Evolutionary conservation across 176 grass and related monocot species (phyloP), one percentile per base, ranked within the genome.

Genomic region (Rhynchospora tenuis): DNA sequence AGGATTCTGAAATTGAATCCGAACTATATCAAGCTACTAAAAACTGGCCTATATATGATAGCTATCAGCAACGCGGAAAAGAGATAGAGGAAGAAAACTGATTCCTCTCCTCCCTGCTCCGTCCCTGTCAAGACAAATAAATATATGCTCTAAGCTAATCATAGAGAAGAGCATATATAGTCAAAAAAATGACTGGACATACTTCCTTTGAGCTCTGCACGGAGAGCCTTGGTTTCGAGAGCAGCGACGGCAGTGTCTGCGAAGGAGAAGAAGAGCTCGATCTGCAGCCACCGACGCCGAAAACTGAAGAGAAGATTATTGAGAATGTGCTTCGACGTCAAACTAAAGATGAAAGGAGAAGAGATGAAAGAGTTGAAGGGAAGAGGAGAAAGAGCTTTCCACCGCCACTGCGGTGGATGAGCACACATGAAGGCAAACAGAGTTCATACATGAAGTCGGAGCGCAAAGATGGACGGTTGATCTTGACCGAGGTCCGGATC

Each of bases 191-290:
- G 80, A 82, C 54, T 51, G 27, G 27, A 58, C n/a, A 38, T 60
- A 65, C 60, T 82, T 79, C 44, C 1, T 42, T 86, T 44, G 85
- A 88, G 48, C n/a, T 78, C 2, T 98, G 95, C 79, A 98, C 95
- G 5, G 94, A 97, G 84, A 87, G 88, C 86, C 88, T 97, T 0
- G 90, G 94, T 0, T 94, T 87, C 1, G 95, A 98, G 73, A 94
- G 81, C 78, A 86, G 95, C 56, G 90, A 98, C 85, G 64, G 87
- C 24, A 72, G 83, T 9, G n/a, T 70, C 42, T 58, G 48, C 2
- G 86, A 83, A 7, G 84, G 79, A n/a, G 86, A 47, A 64, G 83
- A 7, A 67, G 89, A 91, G 67, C 89, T 94, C 81, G 63, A 61
- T 12, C 43, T 28, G 28, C 73, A 76, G 15, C 33, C 80, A n/a